Conservation (phyloP, 306 rosid species). For the Gynostemma pentaphyllum region DNA sequence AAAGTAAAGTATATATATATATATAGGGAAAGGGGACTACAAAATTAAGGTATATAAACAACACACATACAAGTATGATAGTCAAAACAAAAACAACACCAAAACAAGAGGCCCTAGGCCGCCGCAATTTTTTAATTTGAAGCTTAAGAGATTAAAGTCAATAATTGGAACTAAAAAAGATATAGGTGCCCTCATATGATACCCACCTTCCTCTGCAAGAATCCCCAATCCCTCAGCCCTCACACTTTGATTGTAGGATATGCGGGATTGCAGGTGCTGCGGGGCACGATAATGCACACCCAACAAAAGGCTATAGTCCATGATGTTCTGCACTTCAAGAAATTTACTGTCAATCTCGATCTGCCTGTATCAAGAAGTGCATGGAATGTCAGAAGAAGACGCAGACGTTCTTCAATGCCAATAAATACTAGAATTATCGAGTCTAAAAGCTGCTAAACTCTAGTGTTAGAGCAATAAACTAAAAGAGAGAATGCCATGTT, state of each 20-base stretch:
- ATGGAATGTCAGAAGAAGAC: neutral
- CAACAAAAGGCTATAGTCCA: constrained; percentile 95
- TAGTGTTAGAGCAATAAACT: no score
- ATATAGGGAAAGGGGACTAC: no score
- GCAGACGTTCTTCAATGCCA: neutral
- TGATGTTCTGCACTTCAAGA: constrained; percentile 78
- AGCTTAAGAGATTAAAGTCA: neutral
- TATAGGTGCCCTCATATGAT: neutral
- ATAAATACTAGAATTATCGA: no score
- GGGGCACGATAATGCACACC: constrained; percentile 99
- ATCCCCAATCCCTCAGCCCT: constrained; percentile 64
- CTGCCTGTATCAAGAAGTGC: constrained; percentile 44
- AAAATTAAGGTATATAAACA: no score
- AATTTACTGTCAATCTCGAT: constrained; percentile 86
- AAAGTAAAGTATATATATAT: no score
- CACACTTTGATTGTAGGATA: constrained; percentile 27
- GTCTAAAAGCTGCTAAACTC: no score
- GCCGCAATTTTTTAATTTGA: no score
- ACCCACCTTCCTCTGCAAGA: constrained; percentile 88
- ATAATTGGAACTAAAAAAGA: neutral
- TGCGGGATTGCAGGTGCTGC: constrained; percentile 45
- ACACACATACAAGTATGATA: no score
- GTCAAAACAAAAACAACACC: no score
- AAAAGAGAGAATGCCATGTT: no score
- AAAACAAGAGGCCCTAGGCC: no score